Evolutionary conservation across 2,329 filamentous ascomycete species (phyloP).

Genomic region (Colletotrichum eremochloae): DNA sequence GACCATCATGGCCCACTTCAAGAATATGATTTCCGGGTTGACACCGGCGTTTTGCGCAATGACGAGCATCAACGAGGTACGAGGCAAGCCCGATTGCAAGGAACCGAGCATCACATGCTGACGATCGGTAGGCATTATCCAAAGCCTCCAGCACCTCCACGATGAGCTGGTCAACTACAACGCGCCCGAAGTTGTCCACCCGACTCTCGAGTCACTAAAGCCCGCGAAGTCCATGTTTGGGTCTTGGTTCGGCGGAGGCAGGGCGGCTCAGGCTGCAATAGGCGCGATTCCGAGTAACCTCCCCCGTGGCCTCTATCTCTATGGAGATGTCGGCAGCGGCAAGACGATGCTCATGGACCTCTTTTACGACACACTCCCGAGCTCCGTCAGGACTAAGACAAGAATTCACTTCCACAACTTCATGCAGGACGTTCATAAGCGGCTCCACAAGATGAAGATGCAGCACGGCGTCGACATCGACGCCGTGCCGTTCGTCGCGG

Average conservation of each 20-base stretch:
- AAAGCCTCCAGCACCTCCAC: slow-evolving; percentile 89
- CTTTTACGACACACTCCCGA: slow-evolving; percentile 92
- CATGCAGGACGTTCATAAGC: slow-evolving; percentile 97
- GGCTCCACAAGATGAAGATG: slow-evolving; percentile 92
- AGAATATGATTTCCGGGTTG: slow-evolving; percentile 89
- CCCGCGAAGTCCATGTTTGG: slow-evolving; percentile 67
- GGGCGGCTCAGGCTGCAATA: slow-evolving; percentile 54
- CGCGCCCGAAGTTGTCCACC: slow-evolving; percentile 81
- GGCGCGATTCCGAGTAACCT: slow-evolving; percentile 76
- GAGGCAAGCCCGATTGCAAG: slow-evolving; percentile 40
- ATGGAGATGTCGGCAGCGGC: slow-evolving; percentile 94
- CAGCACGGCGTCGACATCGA: slow-evolving; percentile 90
- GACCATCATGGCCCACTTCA: slow-evolving; percentile 77
- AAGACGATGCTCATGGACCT: slow-evolving; percentile 99
- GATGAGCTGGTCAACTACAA: slow-evolving; percentile 82
- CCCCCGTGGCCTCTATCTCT: slow-evolving; percentile 93
- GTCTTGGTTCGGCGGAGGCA: slow-evolving; percentile 70
- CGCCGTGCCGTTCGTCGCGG: slow-evolving; percentile 90
- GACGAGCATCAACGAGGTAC: slow-evolving; percentile 91
- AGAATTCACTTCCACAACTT: slow-evolving; percentile 99
- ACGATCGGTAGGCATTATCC: slow-evolving; percentile 77
- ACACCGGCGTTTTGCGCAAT: slow-evolving; percentile 79
- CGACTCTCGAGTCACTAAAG: slow-evolving; percentile 78
- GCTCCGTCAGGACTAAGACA: slow-evolving; percentile 83
- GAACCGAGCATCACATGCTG: slow-evolving; percentile 21